These are phyloP conservation scores for Lipomyces lipofer DNA, from an alignment of 805 yeast species.

Conservation along the genomic window DNA sequence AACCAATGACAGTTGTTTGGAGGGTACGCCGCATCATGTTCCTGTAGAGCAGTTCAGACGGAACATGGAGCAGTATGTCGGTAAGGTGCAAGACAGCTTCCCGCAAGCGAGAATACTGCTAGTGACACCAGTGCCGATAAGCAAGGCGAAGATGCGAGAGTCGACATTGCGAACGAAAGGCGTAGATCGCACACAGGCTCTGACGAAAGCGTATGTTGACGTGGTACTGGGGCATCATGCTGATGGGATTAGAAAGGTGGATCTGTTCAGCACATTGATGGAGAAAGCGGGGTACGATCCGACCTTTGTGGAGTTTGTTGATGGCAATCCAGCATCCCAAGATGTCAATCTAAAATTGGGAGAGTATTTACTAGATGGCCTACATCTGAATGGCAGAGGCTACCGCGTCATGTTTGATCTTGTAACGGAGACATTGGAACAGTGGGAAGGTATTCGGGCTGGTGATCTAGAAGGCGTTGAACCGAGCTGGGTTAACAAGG, in stretches of 20 bases:
- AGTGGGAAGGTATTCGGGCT: conserved; percentile 13
- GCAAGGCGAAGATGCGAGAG: conserved; percentile 6
- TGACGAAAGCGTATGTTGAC: conserved; percentile 20
- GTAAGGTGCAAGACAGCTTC: conserved; percentile 1
- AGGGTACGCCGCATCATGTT: conserved; percentile 23
- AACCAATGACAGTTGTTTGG: conserved; percentile 27
- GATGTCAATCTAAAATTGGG: conserved; percentile 12
- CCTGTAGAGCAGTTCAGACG: conserved; percentile 6
- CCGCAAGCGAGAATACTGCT: conserved; percentile 17
- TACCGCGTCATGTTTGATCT: conserved; percentile 19
- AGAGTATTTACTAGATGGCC: conserved; percentile 20
- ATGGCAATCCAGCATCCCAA: neutral
- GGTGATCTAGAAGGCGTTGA: conserved; percentile 32
- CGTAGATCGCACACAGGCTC: conserved; percentile 20
- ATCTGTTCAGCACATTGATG: conserved; percentile 24
- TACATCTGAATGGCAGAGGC: conserved; percentile 36
- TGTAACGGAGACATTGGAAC: conserved; percentile 2
- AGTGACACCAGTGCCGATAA: conserved; percentile 26
- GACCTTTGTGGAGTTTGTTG: neutral
- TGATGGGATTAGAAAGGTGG: conserved; percentile 2
- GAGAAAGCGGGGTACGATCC: conserved; percentile 28
- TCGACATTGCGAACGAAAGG: conserved; percentile 23
- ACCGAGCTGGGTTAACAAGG: conserved; percentile 33
- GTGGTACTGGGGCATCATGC: conserved; percentile 10
- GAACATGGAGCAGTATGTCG: conserved; percentile 9